A percentile compares a stretch with the other conserved stretches of the same genome.
Conservation (phyloP, 2,329 filamentous ascomycete genomes). For the Cladosporium phlei region DNA sequence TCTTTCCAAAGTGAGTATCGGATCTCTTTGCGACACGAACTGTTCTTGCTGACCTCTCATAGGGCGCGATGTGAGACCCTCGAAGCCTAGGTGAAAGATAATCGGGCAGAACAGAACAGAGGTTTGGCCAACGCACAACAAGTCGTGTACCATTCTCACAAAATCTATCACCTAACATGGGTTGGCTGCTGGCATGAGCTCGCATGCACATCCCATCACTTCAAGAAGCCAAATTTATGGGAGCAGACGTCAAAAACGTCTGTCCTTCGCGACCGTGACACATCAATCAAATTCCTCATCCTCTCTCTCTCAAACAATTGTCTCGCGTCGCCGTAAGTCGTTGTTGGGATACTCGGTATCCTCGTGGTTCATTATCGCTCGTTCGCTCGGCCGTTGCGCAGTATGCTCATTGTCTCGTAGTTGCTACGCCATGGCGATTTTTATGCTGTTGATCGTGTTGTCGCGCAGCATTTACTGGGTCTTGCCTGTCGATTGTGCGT, state of each 20-base stretch:
- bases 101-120: slow-evolving; percentile 1
- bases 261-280: neutral
- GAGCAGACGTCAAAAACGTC: neutral
- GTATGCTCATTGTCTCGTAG: slow-evolving; percentile 12
- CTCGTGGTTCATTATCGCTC: slow-evolving; percentile 9
- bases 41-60: too few species aligned
- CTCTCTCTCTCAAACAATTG: neutral
- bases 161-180: slow-evolving; percentile 10
- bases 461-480: slow-evolving; percentile 43
- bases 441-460: slow-evolving; percentile 3
- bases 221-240: slow-evolving; percentile 1
- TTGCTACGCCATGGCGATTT: slow-evolving; percentile 9
- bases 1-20: too few species aligned
- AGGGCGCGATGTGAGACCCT: too few species aligned
- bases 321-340: slow-evolving; percentile 6
- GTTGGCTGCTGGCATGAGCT: too few species aligned
- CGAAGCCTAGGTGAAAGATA: too few species aligned
- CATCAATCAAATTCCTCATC: neutral
- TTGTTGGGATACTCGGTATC: slow-evolving; percentile 5
- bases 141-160: slow-evolving; percentile 8
- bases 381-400: slow-evolving; percentile 9
- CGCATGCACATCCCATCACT: neutral
- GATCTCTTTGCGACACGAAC: too few species aligned
- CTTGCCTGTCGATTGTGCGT: slow-evolving; percentile 48
- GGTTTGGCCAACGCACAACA: too few species aligned